Base-by-base conservation (phyloP, 495 filamentous ascomycete genomes). In the Podospora comata region DNA sequence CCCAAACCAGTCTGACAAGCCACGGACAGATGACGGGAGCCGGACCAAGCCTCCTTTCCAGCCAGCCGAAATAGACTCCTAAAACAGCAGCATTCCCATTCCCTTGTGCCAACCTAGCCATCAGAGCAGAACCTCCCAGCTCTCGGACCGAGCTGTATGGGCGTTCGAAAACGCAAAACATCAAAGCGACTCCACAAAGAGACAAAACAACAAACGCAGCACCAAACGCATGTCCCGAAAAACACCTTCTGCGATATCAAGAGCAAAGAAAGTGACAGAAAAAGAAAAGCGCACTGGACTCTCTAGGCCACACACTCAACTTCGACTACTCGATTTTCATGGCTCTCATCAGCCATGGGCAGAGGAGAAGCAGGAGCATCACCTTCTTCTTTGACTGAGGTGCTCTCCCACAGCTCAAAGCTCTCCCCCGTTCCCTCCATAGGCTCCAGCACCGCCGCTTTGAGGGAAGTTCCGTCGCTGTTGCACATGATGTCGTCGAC, bases 351-450 rank as follows among this genome's bases (percentile, higher is more conserved):
- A 3, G 15, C 9, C 55, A 58, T 58, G 55, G 55, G 55, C 55
- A 58, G n/a, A 0, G 75, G 75, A 26, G 77, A 76, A 2, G 75
- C 44, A 1, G 72, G 69, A 7, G 67, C 69, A 34, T 77, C 77
- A 13, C 68, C 67, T 62, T 82, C 85, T 54, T 84, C 87, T 65
- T 85, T 85, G 20, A 85, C 82, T 70, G 84, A 88, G 53, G 79
- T 83, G 73, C 86, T 89, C 78, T 90, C 88, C 87, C 87, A 90
- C 28, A 91, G 81, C 76, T 89, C 85, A 73, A 86, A 87, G 67
- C 76, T 81, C 67, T 84, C 83, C 44, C 79, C 83, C 0, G 83
- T 80, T 27, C 82, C 83, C 58, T 85, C 84, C 19, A 87, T 77
- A 4, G 84, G 84, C 56, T 82, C 77, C 27, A 87, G 75, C 11